Conservation (phyloP, 441 rosid genomes). For the Pelargonium fulgidum region DNA sequence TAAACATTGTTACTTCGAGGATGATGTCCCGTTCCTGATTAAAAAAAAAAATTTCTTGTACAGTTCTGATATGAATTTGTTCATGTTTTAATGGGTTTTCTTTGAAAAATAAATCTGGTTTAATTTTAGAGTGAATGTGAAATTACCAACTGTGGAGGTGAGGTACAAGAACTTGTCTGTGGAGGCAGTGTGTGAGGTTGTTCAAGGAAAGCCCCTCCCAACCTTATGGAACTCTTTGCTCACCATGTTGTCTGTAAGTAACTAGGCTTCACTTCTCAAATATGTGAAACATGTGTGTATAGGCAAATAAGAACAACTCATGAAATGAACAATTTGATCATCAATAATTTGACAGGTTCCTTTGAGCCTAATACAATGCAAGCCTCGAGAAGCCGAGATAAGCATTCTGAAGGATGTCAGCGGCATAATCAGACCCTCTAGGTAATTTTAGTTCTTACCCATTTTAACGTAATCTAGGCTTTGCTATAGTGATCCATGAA, state of each 20-base stretch:
- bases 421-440: conserved; percentile 44
- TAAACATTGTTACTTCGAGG: too few species aligned
- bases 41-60: too few species aligned
- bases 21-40: too few species aligned
- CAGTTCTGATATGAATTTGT: not conserved
- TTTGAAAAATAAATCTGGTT: not conserved
- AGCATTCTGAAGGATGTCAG: conserved; percentile 37
- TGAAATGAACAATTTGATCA: not conserved
- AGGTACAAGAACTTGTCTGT: conserved; percentile 39
- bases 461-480: not conserved
- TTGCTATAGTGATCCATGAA: not conserved
- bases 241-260: conserved; percentile 35
- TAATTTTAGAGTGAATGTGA: conserved; percentile 35
- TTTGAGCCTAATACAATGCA: conserved; percentile 9
- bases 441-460: conserved; percentile 21
- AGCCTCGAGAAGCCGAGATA: conserved; percentile 27
- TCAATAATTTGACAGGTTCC: conserved; percentile 9
- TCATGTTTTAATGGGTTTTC: not conserved
- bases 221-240: conserved; percentile 45
- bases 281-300: not conserved
- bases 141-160: conserved; percentile 48
- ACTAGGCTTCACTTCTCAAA: not conserved
- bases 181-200: conserved; percentile 44
- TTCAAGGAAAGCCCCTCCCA: conserved; percentile 52
- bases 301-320: not conserved